These are phyloP conservation scores for Suhomyces chickasaworum DNA, from an alignment of 1,139 yeast species.

Conservation along the genomic window DNA sequence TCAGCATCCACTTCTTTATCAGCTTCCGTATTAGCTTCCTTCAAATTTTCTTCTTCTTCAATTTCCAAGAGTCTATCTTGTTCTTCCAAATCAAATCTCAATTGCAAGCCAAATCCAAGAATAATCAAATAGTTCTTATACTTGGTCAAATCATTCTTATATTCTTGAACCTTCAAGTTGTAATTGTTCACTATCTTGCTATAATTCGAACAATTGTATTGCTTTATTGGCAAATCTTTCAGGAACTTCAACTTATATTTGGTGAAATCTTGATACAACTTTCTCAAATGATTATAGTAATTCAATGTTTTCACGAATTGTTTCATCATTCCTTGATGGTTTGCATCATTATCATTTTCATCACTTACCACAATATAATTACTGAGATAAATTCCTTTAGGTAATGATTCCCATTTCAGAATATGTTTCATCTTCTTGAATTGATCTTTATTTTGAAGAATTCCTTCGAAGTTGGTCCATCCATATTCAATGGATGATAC, in stretches of 20 bases:
- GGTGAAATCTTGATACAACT: constrained; percentile 39
- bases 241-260: constrained; percentile 35
- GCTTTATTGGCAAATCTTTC: constrained; percentile 30
- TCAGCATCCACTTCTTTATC: constrained; percentile 2
- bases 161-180: constrained; percentile 42
- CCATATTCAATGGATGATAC: constrained; percentile 81
- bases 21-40: not conserved
- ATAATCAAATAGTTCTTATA: constrained; percentile 50
- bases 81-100: constrained; percentile 47
- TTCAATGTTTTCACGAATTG: constrained; percentile 48
- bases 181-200: constrained; percentile 39
- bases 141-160: constrained; percentile 46
- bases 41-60: constrained; percentile 8
- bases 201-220: constrained; percentile 38
- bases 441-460: constrained; percentile 30
- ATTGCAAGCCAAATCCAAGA: constrained; percentile 51
- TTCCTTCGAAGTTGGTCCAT: constrained; percentile 59
- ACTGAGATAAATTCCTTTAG: constrained; percentile 47
- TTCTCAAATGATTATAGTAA: constrained; percentile 46
- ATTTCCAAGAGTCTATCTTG: constrained; percentile 26
- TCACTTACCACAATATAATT: constrained; percentile 31
- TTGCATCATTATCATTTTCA: constrained; percentile 24
- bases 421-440: constrained; percentile 41
- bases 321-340: constrained; percentile 49
- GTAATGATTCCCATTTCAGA: constrained; percentile 45